Percentiles rank a stretch among this genome's conserved stretches.
Conservation (phyloP, 2,329 filamentous ascomycete species). For the Lasiodiplodia sp. region DNA sequence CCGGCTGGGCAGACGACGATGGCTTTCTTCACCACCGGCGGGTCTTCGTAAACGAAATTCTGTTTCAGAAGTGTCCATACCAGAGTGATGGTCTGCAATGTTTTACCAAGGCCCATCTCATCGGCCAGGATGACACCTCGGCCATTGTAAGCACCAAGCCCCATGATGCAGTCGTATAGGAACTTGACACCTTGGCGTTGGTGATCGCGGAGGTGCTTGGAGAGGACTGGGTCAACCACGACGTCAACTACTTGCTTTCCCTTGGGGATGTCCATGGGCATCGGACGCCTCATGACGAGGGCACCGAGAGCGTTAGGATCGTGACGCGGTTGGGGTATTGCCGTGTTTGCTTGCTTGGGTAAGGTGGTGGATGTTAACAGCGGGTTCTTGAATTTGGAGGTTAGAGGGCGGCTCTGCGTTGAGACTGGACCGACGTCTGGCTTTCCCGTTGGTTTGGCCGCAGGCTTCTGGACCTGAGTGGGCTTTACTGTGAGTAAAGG, state of each 20-base stretch:
- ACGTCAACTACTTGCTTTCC: constrained; percentile 75
- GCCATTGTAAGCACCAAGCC: constrained; percentile 69
- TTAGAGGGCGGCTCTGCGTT: constrained; percentile 38
- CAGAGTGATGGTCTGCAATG: constrained; percentile 74
- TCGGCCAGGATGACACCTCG: constrained; percentile 76
- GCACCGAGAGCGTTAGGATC: constrained; percentile 67
- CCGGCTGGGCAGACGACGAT: constrained; percentile 77
- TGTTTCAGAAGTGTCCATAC: constrained; percentile 77
- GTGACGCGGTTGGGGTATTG: constrained; percentile 67
- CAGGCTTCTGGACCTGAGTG: constrained; percentile 37
- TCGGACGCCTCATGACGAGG: constrained; percentile 68
- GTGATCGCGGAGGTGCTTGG: constrained; percentile 69
- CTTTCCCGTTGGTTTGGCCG: constrained; percentile 32
- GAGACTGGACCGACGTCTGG: constrained; percentile 49
- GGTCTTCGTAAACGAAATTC: constrained; percentile 67
- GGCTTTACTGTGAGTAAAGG: constrained; percentile 39
- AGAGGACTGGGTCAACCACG: constrained; percentile 72
- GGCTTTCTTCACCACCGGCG: constrained; percentile 72
- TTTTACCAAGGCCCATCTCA: constrained; percentile 80
- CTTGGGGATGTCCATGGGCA: constrained; percentile 59
- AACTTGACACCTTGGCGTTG: constrained; percentile 75
- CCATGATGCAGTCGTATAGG: constrained; percentile 79
- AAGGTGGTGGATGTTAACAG: constrained; percentile 62
- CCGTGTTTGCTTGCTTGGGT: constrained; percentile 53
- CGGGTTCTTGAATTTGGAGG: constrained; percentile 67